phyloP scores from a whole-genome alignment of 176 grass and related monocot genomes.

The Metroxylon sagu region DNA sequence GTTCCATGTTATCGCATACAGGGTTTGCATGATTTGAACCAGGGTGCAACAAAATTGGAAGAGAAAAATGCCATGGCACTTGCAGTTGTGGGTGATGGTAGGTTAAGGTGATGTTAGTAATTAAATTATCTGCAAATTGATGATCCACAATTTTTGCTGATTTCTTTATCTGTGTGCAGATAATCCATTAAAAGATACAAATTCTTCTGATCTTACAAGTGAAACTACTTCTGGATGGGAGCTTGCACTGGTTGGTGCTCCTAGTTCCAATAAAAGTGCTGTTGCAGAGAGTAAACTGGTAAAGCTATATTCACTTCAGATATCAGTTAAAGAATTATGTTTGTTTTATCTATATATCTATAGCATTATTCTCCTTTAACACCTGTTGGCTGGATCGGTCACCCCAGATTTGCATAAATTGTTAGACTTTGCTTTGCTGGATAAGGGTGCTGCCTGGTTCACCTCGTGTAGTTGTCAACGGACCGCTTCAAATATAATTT shows the following conservation, averaged over 20 bases:
- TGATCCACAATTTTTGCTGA: not conserved
- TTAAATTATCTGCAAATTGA: not conserved
- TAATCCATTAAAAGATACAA: not conserved
- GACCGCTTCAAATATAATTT: too few species aligned
- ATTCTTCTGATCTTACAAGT: not conserved
- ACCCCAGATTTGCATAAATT: too few species aligned
- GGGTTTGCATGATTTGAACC: slow-evolving; percentile 6
- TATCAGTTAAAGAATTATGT: too few species aligned
- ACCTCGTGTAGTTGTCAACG: too few species aligned
- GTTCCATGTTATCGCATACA: not conserved
- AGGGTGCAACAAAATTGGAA: slow-evolving; percentile 7
- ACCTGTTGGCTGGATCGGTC: too few species aligned
- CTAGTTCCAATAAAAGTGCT: slow-evolving; percentile 10
- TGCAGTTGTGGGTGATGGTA: not conserved
- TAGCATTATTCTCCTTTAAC: too few species aligned
- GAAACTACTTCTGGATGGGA: slow-evolving; percentile 1
- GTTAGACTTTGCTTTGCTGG: too few species aligned
- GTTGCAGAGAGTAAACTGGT: slow-evolving; percentile 16
- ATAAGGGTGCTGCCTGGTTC: too few species aligned
- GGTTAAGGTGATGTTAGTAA: not conserved
- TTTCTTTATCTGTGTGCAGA: not conserved
- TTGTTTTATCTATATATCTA: too few species aligned
- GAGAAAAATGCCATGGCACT: slow-evolving; percentile 9
- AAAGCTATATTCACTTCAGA: not conserved
- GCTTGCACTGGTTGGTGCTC: not conserved